Base-by-base conservation (phyloP, 139 green algal genomes). In the Penium margaritaceum region DNA sequence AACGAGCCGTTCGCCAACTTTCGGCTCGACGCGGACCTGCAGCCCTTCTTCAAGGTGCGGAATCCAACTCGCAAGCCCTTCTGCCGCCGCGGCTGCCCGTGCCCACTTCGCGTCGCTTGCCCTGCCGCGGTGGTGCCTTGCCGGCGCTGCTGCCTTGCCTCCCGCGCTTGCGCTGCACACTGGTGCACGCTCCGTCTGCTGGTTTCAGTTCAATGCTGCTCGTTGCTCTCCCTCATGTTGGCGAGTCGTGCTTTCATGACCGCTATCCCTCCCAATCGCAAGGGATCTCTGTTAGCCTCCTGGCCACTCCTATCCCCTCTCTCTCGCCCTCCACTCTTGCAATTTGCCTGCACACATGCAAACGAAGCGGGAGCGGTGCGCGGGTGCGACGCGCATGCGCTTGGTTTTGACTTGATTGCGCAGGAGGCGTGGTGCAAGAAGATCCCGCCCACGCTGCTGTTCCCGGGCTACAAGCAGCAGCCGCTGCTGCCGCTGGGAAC, bases 391-490 rank as follows among this genome's bases (percentile, higher is more conserved):
- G n/a, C n/a, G n/a, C n/a, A n/a, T n/a, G n/a, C n/a, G n/a, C n/a
- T n/a, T n/a, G n/a, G n/a, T n/a, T n/a, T n/a, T n/a, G n/a, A n/a
- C n/a, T n/a, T n/a, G n/a, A n/a, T n/a, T n/a, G n/a, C 55, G 27
- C 55, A 64, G 55, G 55, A 64, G 36, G 62, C 62, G 5, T 69
- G 62, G 62, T 69, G 62, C 62, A 69, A 69, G 62, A 69, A 69
- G 62, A 21, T 69, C 6, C 62, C 62, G 5, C 62, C 62, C 36
- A 69, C 62, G 34, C n/a, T 69, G n/a, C 62, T 69, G 15, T 69
- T 69, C 62, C 62, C 62, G 7, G 62, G 21, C 9, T 69, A 69
- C 62, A 33, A 21, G 19, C 34, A n/a, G 15, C 62, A 69, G 62
- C 62, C 62, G 21, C 33, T 47, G 14, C n/a, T 15, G 2, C 30